Base-by-base conservation (phyloP, 108 stramenopile species). In the Cyclotella atomus region DNA sequence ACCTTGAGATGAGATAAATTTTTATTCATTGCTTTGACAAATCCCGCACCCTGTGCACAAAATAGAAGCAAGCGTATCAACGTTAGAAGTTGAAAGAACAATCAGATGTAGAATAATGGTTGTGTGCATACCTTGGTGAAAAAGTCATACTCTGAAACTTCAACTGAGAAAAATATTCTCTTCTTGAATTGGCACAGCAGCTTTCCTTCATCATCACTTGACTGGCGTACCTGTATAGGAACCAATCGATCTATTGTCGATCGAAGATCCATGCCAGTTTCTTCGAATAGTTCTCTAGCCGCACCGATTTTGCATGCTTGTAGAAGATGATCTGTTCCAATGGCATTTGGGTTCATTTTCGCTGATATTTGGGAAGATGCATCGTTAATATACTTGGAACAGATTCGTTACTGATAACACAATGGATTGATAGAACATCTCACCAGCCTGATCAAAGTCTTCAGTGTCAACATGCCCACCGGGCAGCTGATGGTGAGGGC, bases 401-500 rank as follows among this genome's bases (percentile, higher is more conserved):
- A n/a, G n/a, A n/a, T n/a, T n/a, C n/a, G n/a, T n/a, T n/a, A n/a
- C n/a, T n/a, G n/a, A n/a, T n/a, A n/a, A n/a, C n/a, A n/a, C n/a
- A n/a, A n/a, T n/a, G n/a, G n/a, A n/a, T n/a, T n/a, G n/a, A n/a
- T n/a, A n/a, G n/a, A n/a, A n/a, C 30, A 27, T 9, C 62, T 66
- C 33, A 54, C 67, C 62, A 15, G 86, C 84, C 50, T 33, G 59
- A 25, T 81, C 70, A 66, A 91, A 90, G 46, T 95, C 94, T 47
- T 68, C 59, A 7, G 80, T 81, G 65, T 95, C 94, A 21, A 95
- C 83, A 49, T 90, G 91, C 27, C 94, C 94, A 24, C 94, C 94
- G 10, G 91, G 91, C 21, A 87, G 47, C 72, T 95, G 94, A 76
- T 80, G 91, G 68, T 95, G 94, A 0, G 87, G 84, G 25, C 76